Conservation (phyloP, 2,329 filamentous ascomycete genomes). For the Coleophoma cylindrospora region DNA sequence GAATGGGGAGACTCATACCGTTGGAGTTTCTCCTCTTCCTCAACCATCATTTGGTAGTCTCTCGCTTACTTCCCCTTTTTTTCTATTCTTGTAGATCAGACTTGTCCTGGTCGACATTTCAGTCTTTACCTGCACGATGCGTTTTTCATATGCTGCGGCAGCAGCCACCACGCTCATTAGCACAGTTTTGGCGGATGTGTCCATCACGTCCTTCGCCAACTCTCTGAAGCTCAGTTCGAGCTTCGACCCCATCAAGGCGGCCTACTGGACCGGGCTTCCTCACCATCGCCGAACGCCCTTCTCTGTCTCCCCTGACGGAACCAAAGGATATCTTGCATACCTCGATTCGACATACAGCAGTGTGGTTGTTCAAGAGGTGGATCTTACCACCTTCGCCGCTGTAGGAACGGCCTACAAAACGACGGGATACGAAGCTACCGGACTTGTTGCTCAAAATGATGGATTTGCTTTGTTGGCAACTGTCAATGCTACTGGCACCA, state of each 20-base stretch:
- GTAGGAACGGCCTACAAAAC: constrained; percentile 47
- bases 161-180: constrained; percentile 15
- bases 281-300: constrained; percentile 60
- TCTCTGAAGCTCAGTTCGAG: constrained; percentile 41
- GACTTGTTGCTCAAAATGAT: constrained; percentile 56
- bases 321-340: constrained; percentile 54
- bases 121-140: constrained; percentile 13
- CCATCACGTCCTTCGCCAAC: constrained; percentile 29
- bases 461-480: constrained; percentile 55
- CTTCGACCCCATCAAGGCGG: constrained; percentile 52
- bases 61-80: background rate
- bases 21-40: no score
- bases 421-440: constrained; percentile 52
- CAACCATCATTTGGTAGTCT: no score
- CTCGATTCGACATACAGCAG: constrained; percentile 49
- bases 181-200: constrained; percentile 12
- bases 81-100: no score
- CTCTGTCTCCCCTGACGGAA: constrained; percentile 54
- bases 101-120: constrained; percentile 1
- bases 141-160: constrained; percentile 14
- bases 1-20: no score
- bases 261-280: constrained; percentile 57
- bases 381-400: constrained; percentile 47
- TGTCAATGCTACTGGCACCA: constrained; percentile 44
- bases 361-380: constrained; percentile 52